phyloP scores from a whole-genome alignment of 2,329 filamentous ascomycete species.

The Amesomyces nigricolor region DNA sequence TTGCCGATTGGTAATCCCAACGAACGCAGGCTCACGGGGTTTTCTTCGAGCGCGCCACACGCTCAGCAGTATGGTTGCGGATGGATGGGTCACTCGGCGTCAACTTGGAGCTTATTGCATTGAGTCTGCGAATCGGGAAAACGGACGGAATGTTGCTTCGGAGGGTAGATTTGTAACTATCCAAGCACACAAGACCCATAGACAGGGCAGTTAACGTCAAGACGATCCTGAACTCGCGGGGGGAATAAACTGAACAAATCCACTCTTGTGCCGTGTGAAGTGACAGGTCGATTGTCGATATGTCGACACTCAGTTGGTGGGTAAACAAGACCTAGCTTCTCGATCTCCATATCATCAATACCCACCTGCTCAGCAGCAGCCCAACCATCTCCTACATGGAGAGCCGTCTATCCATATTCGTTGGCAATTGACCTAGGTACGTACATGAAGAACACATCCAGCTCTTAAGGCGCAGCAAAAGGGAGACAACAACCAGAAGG shows the following conservation, averaged over 20 bases:
- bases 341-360: no score
- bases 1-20: conserved; percentile 12
- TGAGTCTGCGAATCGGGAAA: conserved; percentile 28
- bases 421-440: no score
- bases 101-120: conserved; percentile 30
- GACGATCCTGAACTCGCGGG: conserved; percentile 21
- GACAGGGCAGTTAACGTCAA: conserved; percentile 22
- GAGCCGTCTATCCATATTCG: no score
- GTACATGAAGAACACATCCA: no score
- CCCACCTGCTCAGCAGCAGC: no score
- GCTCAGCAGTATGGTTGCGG: conserved; percentile 21
- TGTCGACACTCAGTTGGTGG: no score
- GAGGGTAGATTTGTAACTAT: conserved; percentile 23
- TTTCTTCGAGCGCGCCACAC: conserved; percentile 24
- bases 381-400: no score
- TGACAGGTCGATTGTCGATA: neutral
- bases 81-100: conserved; percentile 29
- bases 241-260: conserved; percentile 21
- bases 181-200: conserved; percentile 15
- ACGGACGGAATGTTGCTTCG: conserved; percentile 25
- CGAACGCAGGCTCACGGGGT: conserved; percentile 8
- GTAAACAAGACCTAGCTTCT: no score
- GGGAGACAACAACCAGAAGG: no score
- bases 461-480: no score
- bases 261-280: neutral